Conservation (phyloP, 2,329 filamentous ascomycete genomes). For the Monilinia fructigena region DNA sequence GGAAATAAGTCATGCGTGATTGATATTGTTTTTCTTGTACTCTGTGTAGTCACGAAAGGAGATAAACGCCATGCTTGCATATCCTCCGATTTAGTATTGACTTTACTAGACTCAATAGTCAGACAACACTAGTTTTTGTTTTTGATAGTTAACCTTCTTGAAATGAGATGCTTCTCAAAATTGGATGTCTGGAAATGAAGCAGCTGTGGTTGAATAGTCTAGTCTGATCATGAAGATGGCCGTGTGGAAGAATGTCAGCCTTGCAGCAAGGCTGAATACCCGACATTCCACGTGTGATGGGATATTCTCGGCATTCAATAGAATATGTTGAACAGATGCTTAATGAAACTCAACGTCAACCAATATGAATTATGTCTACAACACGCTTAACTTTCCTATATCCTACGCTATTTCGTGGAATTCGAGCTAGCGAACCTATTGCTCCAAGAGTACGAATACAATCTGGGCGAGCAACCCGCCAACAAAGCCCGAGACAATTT, state of each 20-base stretch:
- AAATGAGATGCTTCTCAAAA: not conserved
- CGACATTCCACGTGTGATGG: conserved; percentile 1
- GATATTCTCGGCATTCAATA: not conserved
- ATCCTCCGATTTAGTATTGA: not conserved
- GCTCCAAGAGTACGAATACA: conserved; percentile 41
- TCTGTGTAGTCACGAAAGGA: too few species aligned
- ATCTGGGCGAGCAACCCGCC: conserved; percentile 31
- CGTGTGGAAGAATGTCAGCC: not conserved
- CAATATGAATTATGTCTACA: conserved; percentile 52
- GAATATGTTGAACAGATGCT: not conserved
- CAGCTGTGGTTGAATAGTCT: too few species aligned
- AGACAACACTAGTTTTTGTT: not conserved
- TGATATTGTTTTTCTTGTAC: not conserved
- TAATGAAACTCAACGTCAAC: not conserved
- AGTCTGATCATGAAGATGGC: too few species aligned
- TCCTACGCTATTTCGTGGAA: conserved; percentile 61
- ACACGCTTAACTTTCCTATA: conserved; percentile 66
- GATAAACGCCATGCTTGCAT: not conserved
- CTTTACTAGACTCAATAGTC: not conserved
- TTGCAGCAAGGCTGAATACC: conserved; percentile 7
- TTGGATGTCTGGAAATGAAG: not conserved
- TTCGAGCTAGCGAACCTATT: conserved; percentile 48
- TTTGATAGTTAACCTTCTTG: not conserved
- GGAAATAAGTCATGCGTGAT: not conserved
- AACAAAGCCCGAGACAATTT: conserved; percentile 40